phyloP scores from a whole-genome alignment of 306 rosid genomes.

The Gleditsia sinensis region DNA sequence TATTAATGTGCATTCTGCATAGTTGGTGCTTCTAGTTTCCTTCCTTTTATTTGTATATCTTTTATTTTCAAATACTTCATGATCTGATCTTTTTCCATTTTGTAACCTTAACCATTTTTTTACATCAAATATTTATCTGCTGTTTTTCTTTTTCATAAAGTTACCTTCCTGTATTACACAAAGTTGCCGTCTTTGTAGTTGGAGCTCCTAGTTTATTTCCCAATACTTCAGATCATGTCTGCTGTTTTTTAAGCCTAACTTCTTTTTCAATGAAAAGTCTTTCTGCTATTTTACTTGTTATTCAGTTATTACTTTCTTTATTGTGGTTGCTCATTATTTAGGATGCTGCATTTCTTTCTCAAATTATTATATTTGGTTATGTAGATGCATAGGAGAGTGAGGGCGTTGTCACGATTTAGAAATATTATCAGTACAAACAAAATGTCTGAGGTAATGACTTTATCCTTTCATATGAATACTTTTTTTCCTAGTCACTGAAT shows the following conservation, averaged over 20 bases:
- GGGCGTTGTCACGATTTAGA: conserved; percentile 72
- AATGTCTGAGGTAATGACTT: conserved; percentile 68
- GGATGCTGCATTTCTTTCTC: neutral
- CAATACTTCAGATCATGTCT: neutral
- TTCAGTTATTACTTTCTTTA: conserved; percentile 7
- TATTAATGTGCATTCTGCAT: conserved; percentile 3
- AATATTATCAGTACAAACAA: conserved; percentile 50
- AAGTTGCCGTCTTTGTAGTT: too few relatives aligned
- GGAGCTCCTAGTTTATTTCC: neutral
- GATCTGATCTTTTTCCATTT: neutral
- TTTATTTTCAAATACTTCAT: neutral
- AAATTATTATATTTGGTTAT: conserved; percentile 29
- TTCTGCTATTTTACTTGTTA: conserved; percentile 19
- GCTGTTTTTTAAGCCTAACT: neutral
- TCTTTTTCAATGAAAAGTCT: neutral
- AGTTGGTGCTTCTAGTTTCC: conserved; percentile 2
- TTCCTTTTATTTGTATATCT: neutral
- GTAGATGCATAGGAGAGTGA: conserved; percentile 86
- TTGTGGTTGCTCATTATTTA: conserved; percentile 23
- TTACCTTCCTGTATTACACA: neutral
- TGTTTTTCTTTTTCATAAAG: neutral
- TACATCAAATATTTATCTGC: neutral
- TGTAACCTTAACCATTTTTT: neutral
- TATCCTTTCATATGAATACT: neutral
- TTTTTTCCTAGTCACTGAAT: conserved; percentile 36